A percentile compares a stretch with the other conserved stretches of the same genome.
Conservation (phyloP, 805 yeast species). For the Saccharomycopsis schoenii region DNA sequence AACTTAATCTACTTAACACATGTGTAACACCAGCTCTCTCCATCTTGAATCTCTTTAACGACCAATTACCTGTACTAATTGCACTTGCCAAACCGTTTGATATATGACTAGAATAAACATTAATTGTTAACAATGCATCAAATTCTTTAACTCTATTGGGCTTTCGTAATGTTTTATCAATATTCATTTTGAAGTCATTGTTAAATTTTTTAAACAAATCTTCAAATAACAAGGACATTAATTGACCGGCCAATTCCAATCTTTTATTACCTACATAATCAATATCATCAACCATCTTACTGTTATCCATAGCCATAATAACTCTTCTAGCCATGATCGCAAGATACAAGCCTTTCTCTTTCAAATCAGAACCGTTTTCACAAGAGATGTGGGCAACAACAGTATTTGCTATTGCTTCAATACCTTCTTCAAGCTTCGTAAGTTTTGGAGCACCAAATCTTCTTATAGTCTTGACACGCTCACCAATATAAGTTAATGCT, state of each 20-base stretch:
- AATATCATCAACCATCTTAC: slow-evolving; percentile 94
- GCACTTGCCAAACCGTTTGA: slow-evolving; percentile 94
- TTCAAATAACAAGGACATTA: slow-evolving; percentile 89
- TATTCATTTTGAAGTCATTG: slow-evolving; percentile 85
- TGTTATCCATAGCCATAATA: slow-evolving; percentile 88
- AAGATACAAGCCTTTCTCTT: slow-evolving; percentile 88
- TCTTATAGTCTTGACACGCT: slow-evolving; percentile 86
- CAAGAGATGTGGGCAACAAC: slow-evolving; percentile 92
- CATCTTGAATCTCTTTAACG: slow-evolving; percentile 97
- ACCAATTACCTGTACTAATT: slow-evolving; percentile 98
- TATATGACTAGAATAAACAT: slow-evolving; percentile 85
- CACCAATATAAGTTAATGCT: slow-evolving; percentile 85
- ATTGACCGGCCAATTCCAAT: slow-evolving; percentile 92
- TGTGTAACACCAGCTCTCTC: slow-evolving; percentile 99
- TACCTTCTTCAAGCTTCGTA: slow-evolving; percentile 81
- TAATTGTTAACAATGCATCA: slow-evolving; percentile 83
- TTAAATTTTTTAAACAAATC: slow-evolving; percentile 96
- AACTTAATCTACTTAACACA: slow-evolving; percentile 82
- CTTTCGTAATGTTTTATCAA: slow-evolving; percentile 86
- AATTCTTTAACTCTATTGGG: slow-evolving; percentile 93
- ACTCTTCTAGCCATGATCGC: slow-evolving; percentile 97
- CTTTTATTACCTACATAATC: slow-evolving; percentile 98
- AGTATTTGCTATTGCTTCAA: slow-evolving; percentile 93
- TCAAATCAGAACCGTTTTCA: slow-evolving; percentile 64
- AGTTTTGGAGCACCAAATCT: slow-evolving; percentile 76